Evolutionary conservation across 106 monocot genomes (phyloP), one percentile per base, ranked within the genome.

Genomic region (Xerophyta viscosa): DNA sequence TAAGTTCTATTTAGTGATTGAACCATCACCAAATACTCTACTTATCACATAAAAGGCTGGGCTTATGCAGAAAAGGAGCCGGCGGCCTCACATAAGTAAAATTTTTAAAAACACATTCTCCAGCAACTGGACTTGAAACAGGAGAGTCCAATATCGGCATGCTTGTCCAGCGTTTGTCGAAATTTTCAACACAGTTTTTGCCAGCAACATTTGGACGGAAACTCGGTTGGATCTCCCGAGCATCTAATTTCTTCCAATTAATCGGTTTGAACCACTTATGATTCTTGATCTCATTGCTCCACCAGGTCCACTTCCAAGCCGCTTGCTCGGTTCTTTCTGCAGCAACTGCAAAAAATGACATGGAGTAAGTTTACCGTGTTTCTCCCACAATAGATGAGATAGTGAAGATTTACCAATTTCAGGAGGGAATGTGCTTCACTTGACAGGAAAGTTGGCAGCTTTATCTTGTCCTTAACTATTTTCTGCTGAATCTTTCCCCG

Each of bases 231-330:
- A 96, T 77, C 46, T 79, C 78, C 23, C 96, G 71, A 6, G 73
- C 67, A 0, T 85, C 85, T 7, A 96, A 68, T 48, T 79, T 85
- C 65, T 60, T 79, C 96, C 96, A 96, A 39, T 86, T 86, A 21
- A 96, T 78, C 2, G 68, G 26, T 41, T 86, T 96, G 68, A 96
- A 96, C 96, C 96, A 96, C 57, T 77, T 89, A 52, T 96, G 96
- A 27, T 69, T 86, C 67, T 86, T 98, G 33, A 98, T 98, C 66
- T 98, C 89, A 13, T 74, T 52, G 66, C 73, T 68, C 82, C 86
- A 3, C 66, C 66, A 11, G 76, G 57, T 41, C 89, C 89, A 27
- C 89, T 55, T 25, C 89, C 89, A 19, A 98, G 76, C 6, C 98
- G 69, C 51, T 57, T 86, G 69, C 57, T 71, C 22, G 86, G 73